Base-by-base conservation (phyloP, 2,329 filamentous ascomycete species). In the Colletotrichum abscissum region DNA sequence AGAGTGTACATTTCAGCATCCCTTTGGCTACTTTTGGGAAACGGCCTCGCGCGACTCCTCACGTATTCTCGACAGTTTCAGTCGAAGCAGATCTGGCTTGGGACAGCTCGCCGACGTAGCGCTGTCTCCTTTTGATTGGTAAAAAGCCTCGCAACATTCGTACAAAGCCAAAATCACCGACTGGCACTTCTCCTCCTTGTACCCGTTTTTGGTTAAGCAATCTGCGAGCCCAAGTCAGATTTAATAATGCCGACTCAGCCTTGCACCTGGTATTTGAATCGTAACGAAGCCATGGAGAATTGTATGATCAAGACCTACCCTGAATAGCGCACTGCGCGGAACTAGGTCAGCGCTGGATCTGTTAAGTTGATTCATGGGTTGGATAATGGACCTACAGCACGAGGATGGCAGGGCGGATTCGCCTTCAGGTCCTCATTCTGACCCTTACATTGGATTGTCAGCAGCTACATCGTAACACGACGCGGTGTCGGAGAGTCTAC, bases 61-160 rank as follows among this genome's bases (percentile, higher is more conserved):
- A 58, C 88, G 87, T 74, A 91, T 87, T 82, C 98, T 95, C 86
- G 93, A 92, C 86, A 98, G 91, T 84, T 98, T 98, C 76, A 98
- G 85, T 81, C 90, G 90, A 70, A 99, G 85, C 69, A 98, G 86
- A 76, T 88, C 90, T 8, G 94, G 90, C 81, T 96, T 96, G 0
- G 97, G 97, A 80, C 97, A 99, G 85, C 94, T 97, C 24, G 92
- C 90, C 2, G 93, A 93, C 55, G 88, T 91, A 38, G 94, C 95
- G 28, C 91, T 84, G 69, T 97, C 92, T 19, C 97, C 95, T 73
- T 94, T 90, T 70, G 90, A 88, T 78, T 92, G 86, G 84, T 99
- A 98, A 81, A 98, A 98, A 14, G 90, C 89, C 79, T 95, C 92
- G 83, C 97, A 99, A 84, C 97, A 99, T 77, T 97, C 93, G 83